These are phyloP conservation scores for Alloteropsis semialata DNA, from an alignment of 176 grass and related monocot genomes.

Conservation along the genomic window DNA sequence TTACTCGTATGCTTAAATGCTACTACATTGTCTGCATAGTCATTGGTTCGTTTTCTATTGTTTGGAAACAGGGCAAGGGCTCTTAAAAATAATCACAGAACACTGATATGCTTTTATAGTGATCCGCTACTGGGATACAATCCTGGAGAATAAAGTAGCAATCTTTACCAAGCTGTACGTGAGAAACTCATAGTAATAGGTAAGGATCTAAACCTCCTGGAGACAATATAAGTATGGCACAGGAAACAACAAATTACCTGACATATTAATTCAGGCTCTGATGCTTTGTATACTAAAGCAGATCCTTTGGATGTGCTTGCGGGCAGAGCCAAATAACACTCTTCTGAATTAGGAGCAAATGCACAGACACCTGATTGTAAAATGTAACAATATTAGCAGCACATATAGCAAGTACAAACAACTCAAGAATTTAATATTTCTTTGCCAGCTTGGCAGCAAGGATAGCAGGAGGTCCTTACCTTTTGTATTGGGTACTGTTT, in stretches of 20 bases:
- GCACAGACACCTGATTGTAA: conserved; percentile 76
- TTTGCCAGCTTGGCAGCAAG: neutral
- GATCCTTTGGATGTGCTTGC: conserved; percentile 89
- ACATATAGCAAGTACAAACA: neutral
- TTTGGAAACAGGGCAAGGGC: neutral
- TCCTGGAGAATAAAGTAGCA: neutral
- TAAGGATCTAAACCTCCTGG: neutral
- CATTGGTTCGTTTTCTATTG: neutral
- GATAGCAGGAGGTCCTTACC: conserved; percentile 37
- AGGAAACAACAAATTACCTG: conserved; percentile 54
- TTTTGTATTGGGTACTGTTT: conserved; percentile 83
- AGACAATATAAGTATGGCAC: neutral
- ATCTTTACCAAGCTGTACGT: neutral
- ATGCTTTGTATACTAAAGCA: conserved; percentile 85
- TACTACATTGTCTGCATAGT: neutral
- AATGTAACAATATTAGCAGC: conserved; percentile 13
- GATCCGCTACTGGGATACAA: neutral
- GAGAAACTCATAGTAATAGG: neutral
- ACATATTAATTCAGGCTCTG: conserved; percentile 87
- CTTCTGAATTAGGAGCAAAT: conserved; percentile 86
- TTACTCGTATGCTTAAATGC: neutral
- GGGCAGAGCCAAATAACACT: conserved; percentile 79
- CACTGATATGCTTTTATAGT: neutral
- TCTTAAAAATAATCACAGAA: conserved; percentile 10
- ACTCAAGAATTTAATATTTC: neutral